phyloP scores from a whole-genome alignment of 768 basidiomycete genomes.

The Ephemerocybe angulata region DNA sequence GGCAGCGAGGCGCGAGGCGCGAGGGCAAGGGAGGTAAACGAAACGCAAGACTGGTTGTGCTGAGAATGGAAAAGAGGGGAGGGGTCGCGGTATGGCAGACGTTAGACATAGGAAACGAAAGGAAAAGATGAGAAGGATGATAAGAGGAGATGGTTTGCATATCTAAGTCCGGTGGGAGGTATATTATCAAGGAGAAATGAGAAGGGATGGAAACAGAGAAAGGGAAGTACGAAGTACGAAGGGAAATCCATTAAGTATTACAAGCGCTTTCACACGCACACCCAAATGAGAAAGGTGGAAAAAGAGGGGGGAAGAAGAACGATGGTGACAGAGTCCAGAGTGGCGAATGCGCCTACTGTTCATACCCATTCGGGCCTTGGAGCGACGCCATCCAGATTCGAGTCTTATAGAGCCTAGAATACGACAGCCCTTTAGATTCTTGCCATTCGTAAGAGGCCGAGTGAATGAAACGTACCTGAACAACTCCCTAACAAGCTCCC shows the following conservation, averaged over 20 bases:
- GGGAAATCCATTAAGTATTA: neutral
- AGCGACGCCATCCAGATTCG: slow-evolving; percentile 94
- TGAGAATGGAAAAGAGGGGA: too few species aligned
- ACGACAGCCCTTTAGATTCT: neutral
- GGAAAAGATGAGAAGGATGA: too few species aligned
- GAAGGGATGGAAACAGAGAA: neutral
- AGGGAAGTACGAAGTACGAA: neutral
- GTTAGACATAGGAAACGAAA: too few species aligned
- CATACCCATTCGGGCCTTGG: slow-evolving; percentile 44
- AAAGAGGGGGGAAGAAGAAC: neutral
- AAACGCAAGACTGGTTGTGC: too few species aligned
- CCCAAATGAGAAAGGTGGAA: neutral
- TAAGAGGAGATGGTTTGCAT: neutral
- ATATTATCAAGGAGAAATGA: neutral
- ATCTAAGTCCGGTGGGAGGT: too few species aligned
- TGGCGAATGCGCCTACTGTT: slow-evolving; percentile 25
- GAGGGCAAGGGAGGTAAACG: too few species aligned
- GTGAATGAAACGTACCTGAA: slow-evolving; percentile 60
- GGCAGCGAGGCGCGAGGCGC: too few species aligned
- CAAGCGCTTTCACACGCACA: neutral
- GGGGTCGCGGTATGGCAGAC: too few species aligned
- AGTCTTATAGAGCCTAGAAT: slow-evolving; percentile 81
- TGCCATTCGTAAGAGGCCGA: neutral
- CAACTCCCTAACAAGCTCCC: slow-evolving; percentile 91
- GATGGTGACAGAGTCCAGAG: neutral